Evolutionary conservation across 768 basidiomycete species (phyloP), one percentile per base, ranked within the genome.

Genomic region (Suillus americanus): DNA sequence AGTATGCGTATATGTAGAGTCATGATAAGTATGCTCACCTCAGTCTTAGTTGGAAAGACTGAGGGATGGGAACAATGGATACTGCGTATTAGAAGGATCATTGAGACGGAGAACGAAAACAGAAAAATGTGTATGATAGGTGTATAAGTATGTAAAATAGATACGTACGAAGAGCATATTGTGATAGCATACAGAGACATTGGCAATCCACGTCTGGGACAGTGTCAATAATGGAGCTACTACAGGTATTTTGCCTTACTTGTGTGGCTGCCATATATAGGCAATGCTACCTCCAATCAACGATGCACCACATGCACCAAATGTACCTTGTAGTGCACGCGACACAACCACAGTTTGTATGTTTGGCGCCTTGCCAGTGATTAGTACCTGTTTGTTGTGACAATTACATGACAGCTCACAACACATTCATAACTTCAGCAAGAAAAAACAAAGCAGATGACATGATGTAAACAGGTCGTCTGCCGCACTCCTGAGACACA

Each of bases 111-210:
- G n/a, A n/a, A n/a, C n/a, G n/a, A n/a, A n/a, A n/a, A n/a, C n/a
- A n/a, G n/a, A n/a, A n/a, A n/a, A n/a, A n/a, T n/a, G n/a, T n/a
- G n/a, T n/a, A n/a, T n/a, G n/a, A n/a, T n/a, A n/a, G n/a, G n/a
- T n/a, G n/a, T n/a, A n/a, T n/a, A n/a, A n/a, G n/a, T n/a, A n/a
- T n/a, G n/a, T n/a, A n/a, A n/a, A n/a, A n/a, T n/a, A n/a, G n/a
- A n/a, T n/a, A n/a, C n/a, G n/a, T n/a, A n/a, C n/a, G n/a, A n/a
- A n/a, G n/a, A n/a, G n/a, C n/a, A n/a, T n/a, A n/a, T n/a, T n/a
- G n/a, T n/a, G n/a, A n/a, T n/a, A n/a, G 89, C 79, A 71, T 91
- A 95, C 1, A 89, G 63, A 0, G 89, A 79, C 91, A 93, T 93
- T 0, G 91, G 91, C 1, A 89, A 65, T 1, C 91, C 89, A 12